These are phyloP conservation scores for Pinus albicaulis DNA, from an alignment of 75 land plant genomes.

Conservation along the genomic window DNA sequence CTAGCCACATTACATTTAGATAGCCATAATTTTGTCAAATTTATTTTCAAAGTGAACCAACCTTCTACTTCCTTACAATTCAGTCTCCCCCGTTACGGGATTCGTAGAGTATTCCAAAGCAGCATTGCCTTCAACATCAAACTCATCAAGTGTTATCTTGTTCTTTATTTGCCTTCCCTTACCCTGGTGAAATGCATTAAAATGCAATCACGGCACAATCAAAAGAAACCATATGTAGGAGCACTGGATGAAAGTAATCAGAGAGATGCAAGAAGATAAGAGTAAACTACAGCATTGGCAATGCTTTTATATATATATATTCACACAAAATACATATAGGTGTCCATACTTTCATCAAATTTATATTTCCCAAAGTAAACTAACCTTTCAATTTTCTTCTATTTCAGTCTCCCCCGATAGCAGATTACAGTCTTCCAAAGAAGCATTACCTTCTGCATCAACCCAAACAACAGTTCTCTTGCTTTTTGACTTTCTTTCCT, in stretches of 20 bases:
- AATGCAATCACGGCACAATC: neutral
- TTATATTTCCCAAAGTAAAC: no score
- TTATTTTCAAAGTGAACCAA: no score
- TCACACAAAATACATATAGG: no score
- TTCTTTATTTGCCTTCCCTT: conserved; percentile 76
- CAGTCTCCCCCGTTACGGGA: no score
- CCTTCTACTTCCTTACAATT: no score
- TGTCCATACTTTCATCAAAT: no score
- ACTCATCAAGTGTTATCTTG: conserved; percentile 43
- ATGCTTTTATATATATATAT: no score
- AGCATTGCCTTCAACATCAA: conserved; percentile 86
- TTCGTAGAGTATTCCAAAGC: conserved; percentile 48
- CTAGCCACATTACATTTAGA: no score
- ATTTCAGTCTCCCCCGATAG: no score
- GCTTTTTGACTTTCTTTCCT: conserved; percentile 73
- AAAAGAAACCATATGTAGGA: neutral
- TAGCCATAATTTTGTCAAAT: no score
- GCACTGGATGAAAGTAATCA: neutral
- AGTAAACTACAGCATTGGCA: neutral
- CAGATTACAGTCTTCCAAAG: conserved; percentile 48
- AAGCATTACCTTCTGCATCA: conserved; percentile 88
- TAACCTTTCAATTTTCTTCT: no score
- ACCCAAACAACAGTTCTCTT: conserved; percentile 50
- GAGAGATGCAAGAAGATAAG: neutral
- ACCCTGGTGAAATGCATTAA: conserved; percentile 29